Evolutionary conservation across 164 flowering plant species (phyloP), one percentile per base, ranked within the genome.

Genomic region (Amborella trichopoda): DNA sequence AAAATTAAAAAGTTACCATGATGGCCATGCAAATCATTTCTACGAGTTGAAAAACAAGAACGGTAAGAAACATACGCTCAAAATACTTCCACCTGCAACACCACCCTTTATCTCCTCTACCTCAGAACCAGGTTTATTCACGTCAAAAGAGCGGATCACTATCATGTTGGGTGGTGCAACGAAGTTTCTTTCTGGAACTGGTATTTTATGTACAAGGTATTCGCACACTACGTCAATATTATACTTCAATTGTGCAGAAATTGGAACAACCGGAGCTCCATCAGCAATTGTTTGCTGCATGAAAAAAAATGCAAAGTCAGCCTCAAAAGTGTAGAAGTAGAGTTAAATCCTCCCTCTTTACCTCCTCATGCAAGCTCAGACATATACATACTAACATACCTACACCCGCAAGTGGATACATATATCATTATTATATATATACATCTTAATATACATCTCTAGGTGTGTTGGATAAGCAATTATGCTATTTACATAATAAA

Each of bases 61-160:
- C 24, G 32, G 43, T 41, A 47, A 37, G 37, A 23, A 26, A 24
- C 69, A 44, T 68, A 86, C 97, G 78, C 83, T 71, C 32, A 90
- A 78, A 32, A 85, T 89, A 59, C 97, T 89, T 54, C 97, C 97
- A 75, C 97, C 95, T 58, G 97, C 97, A 38, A 89, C 97, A 55
- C 97, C 97, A 48, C 97, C 97, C 58, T 57, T 82, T 5, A 89
- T 79, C 30, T 89, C 95, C 74, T 85, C 94, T 52, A 85, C 94
- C 68, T 85, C 95, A 50, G 49, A 89, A 0, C 95, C 95, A 37
- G 97, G 95, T 53, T 85, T 89, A 54, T 89, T 89, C 42, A 89
- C 97, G 58, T 85, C 95, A 64, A 89, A 89, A 3, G 97, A 85
- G 17, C 95, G 78, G 42, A 89, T 89, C 0, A 89, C 95, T 19